Conservation (phyloP, 768 basidiomycete species). For the Megacollybia marginata region DNA sequence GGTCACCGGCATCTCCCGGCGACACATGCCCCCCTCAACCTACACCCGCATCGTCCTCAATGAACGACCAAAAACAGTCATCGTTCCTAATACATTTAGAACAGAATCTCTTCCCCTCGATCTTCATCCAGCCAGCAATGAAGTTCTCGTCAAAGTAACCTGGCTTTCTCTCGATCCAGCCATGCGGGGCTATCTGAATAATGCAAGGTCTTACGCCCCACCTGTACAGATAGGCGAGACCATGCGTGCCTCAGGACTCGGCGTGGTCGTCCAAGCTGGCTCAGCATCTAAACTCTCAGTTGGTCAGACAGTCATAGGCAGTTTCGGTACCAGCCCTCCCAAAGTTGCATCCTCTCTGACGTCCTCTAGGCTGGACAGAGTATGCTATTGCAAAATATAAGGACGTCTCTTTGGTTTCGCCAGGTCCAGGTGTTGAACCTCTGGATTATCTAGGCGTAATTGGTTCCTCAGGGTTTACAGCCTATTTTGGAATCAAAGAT, state of each 20-base stretch:
- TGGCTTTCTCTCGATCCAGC: constrained; percentile 84
- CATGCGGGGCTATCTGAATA: constrained; percentile 79
- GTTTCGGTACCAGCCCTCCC: constrained; percentile 39
- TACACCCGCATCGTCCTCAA: constrained; percentile 72
- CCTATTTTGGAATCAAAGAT: constrained; percentile 84
- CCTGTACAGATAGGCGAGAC: constrained; percentile 69
- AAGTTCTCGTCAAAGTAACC: constrained; percentile 70
- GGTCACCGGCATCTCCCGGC: too few relatives aligned
- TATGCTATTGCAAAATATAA: constrained; percentile 57
- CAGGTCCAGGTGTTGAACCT: constrained; percentile 43
- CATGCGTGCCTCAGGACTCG: constrained; percentile 70
- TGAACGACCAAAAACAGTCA: constrained; percentile 60
- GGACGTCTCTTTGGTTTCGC: not conserved
- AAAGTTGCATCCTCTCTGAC: not conserved
- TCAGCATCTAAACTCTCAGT: constrained; percentile 43
- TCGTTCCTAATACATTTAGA: constrained; percentile 71
- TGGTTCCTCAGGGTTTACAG: constrained; percentile 79
- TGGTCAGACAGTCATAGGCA: constrained; percentile 66
- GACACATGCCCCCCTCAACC: constrained; percentile 7
- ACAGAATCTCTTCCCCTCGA: constrained; percentile 44
- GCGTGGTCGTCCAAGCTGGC: constrained; percentile 55
- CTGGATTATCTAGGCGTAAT: constrained; percentile 81
- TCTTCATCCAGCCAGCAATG: constrained; percentile 41
- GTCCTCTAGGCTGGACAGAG: constrained; percentile 63
- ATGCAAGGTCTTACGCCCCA: constrained; percentile 61